These are phyloP conservation scores for Saitozyma sp. DNA, from an alignment of 768 basidiomycete species.

Conservation along the genomic window DNA sequence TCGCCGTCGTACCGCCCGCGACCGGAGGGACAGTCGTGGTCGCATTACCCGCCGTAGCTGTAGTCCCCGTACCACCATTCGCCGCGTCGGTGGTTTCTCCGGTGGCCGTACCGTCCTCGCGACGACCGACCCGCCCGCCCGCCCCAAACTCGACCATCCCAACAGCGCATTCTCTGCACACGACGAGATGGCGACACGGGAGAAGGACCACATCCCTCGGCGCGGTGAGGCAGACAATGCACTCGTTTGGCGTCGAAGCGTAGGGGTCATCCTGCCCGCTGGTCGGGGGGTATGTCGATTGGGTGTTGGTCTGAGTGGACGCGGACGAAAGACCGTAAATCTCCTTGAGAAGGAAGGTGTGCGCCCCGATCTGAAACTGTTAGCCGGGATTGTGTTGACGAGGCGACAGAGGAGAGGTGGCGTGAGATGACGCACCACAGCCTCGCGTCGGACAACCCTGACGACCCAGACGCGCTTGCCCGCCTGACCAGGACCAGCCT, in stretches of 20 bases:
- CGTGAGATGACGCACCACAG: slow-evolving; percentile 56
- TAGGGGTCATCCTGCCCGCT: slow-evolving; percentile 65
- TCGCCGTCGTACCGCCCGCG: slow-evolving; percentile 44
- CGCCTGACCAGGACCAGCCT: slow-evolving; percentile 25
- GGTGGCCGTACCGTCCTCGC: slow-evolving; percentile 58
- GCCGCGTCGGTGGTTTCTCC: slow-evolving; percentile 44
- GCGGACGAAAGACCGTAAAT: slow-evolving; percentile 82
- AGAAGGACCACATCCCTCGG: slow-evolving; percentile 89
- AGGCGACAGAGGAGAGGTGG: background rate
- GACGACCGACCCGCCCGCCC: slow-evolving; percentile 68
- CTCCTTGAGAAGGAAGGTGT: slow-evolving; percentile 92
- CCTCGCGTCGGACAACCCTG: slow-evolving; percentile 88
- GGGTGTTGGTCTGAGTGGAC: slow-evolving; percentile 48
- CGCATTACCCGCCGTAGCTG: slow-evolving; percentile 26
- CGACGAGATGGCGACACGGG: slow-evolving; percentile 90
- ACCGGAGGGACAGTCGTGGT: slow-evolving; percentile 34
- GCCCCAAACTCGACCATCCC: slow-evolving; percentile 99
- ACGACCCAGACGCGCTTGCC: slow-evolving; percentile 81
- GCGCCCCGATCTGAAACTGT: slow-evolving; percentile 70
- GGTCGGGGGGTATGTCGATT: slow-evolving; percentile 42
- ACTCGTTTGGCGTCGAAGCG: slow-evolving; percentile 61
- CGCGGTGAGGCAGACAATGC: slow-evolving; percentile 83
- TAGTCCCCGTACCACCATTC: slow-evolving; percentile 40
- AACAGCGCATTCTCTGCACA: slow-evolving; percentile 89
- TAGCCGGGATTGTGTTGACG: background rate